Base-by-base conservation (phyloP, 1,284 basidiomycete genomes). In the Cutaneotrichosporon mucoides region DNA sequence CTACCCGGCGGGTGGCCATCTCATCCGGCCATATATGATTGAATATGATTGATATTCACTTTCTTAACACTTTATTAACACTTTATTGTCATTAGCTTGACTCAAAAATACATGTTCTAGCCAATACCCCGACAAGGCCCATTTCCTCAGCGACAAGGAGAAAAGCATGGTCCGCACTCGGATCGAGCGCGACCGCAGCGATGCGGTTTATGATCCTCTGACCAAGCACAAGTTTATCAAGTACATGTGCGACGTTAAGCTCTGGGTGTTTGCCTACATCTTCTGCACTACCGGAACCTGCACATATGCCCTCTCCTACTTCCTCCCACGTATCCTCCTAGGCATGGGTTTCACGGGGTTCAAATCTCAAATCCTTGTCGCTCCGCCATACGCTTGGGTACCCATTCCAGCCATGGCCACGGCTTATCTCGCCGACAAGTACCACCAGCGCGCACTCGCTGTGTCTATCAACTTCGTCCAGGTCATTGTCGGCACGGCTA, bases 221-320 rank as follows among this genome's bases (percentile, higher is more conserved):
- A 78, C 79, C 11, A 55, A 59, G 60, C 37, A 42, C 34, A 79
- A 78, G 64, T 46, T 75, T 11, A 12, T 59, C 41, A 66, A 57
- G 46, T 78, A 81, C 65, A 46, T 71, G 6, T 10, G 16, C n/a
- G 79, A 81, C 66, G 58, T 71, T 64, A 80, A 79, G 71, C 61
- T 80, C 33, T 81, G 80, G 79, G 57, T 68, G 1, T 81, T 78
- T 54, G 79, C 73, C 12, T 66, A 80, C 56, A 68, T 77, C 65
- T 78, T 80, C 68, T 52, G 50, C 45, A 55, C 54, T 16, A 40
- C 44, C 38, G 45, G 44, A 24, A 67, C 57, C 16, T 60, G 34
- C 62, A 62, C 58, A 2, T 67, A 60, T 41, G 42, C 53, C 10
- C 51, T 73, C 56, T 61, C 68, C 34, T 76, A 73, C 72, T 80